Evolutionary conservation across 2,329 filamentous ascomycete genomes (phyloP), one percentile per base, ranked within the genome.

Genomic region (Verticillium alfalfae): DNA sequence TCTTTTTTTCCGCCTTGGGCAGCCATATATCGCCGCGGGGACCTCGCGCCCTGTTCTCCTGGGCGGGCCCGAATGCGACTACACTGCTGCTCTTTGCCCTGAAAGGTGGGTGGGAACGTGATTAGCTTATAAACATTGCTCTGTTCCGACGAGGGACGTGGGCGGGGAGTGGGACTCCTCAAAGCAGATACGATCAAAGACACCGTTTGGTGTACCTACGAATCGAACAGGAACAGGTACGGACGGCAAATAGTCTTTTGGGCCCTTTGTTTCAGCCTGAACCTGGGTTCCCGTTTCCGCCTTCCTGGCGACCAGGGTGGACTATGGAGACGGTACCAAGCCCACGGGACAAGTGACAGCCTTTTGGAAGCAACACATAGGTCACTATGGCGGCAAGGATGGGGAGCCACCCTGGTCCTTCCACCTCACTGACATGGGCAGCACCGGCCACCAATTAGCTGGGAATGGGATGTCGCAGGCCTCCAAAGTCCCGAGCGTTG

Each of bases 311-410:
- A 26, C 45, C 3, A 22, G 18, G 45, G 45, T 18, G 38, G 57
- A 31, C 22, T 45, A 13, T 6, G 36, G 54, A 45, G 56, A 60
- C 59, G 22, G 59, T 60, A 41, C 59, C 59, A 57, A 18, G 59
- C 52, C 45, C 55, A 22, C 45, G 59, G 59, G 59, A 60, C 18
- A 26, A 58, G 31, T 13, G 37, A 22, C 18, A 22, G 45, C 8
- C 26, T 52, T 31, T 52, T 13, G 18, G 45, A 9, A 52, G 12
- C 45, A 18, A 52, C n/a, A 31, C 26, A 31, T 31, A 18, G 45
- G 45, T 52, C 45, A 26, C 16, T 10, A 22, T 22, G 18, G 36
- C 36, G 36, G 9, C n/a, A 26, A 26, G 45, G 45, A 12, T 52
- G 7, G 10, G n/a, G 45, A 22, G 16, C 45, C 45, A 22, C 18